Conservation (phyloP, 2,329 filamentous ascomycete species). For the Fusarium sulawesiense region DNA sequence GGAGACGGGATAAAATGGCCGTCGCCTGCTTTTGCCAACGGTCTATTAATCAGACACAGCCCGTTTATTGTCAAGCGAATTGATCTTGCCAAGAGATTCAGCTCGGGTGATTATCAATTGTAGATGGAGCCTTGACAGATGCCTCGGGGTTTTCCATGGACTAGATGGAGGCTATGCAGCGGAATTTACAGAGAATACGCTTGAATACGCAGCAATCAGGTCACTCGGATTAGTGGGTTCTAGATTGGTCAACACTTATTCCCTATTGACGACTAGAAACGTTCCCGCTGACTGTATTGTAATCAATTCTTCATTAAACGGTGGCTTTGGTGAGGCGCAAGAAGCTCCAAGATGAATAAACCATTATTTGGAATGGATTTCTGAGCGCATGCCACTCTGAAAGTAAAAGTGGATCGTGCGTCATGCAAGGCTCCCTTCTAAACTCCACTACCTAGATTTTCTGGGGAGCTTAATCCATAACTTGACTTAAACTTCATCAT, state of each 20-base stretch:
- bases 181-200: slow-evolving; percentile 5
- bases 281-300: neutral
- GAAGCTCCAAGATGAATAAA: slow-evolving; percentile 8
- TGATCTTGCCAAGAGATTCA: neutral
- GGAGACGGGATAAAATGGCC: slow-evolving; percentile 13
- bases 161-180: neutral
- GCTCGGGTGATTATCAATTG: neutral
- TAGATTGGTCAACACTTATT: neutral
- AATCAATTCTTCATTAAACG: neutral
- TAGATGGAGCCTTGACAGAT: neutral
- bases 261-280: neutral
- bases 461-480: slow-evolving; percentile 11
- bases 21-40: neutral
- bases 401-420: slow-evolving; percentile 11
- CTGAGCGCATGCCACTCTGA: slow-evolving; percentile 9
- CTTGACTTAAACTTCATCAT: slow-evolving; percentile 11
- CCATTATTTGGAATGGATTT: slow-evolving; percentile 24
- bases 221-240: neutral
- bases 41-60: slow-evolving; percentile 1
- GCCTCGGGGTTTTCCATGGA: neutral
- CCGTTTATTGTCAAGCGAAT: neutral
- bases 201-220: neutral
- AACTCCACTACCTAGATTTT: slow-evolving; percentile 11
- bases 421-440: slow-evolving; percentile 11
- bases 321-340: slow-evolving; percentile 34